Base-by-base conservation (phyloP, 441 rosid genomes). In the Populus hybrid region DNA sequence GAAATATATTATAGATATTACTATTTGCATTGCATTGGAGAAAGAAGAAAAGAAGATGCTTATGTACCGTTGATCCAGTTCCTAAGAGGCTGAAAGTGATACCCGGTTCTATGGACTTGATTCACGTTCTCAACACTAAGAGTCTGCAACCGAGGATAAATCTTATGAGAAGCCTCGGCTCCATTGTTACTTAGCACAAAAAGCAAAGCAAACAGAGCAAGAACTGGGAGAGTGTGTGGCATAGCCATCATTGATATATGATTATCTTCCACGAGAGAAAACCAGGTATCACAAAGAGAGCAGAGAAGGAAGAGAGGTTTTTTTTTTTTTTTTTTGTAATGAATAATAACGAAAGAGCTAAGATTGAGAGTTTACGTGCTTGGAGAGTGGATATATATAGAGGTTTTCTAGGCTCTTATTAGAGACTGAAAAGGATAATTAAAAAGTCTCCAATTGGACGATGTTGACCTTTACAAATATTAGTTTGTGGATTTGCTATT, bases 41-140 rank as follows among this genome's bases (percentile, higher is more conserved):
- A 26, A 26, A 26, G 28, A 26, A 26, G 28, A 26, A 26, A 26
- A 26, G 28, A 26, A 30, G 32, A 30, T 10, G 69, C 10, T 8
- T 74, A 40, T 5, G 40, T 86, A 92, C 96, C 97, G 59, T 91
- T 94, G 76, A 92, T 91, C 97, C 98, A 94, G 75, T 94, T 81
- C 84, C 16, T 83, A 2, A 90, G 93, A 77, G 98, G 98, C 79
- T 91, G 96, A 74, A 92, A 94, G 68, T 94, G 98, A 76, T 73
- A 92, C 10, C 75, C 90, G 14, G 94, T 84, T 38, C 82, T 57
- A 32, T 79, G 79, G 40, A 46, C 7, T 42, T 77, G 68, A 24
- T 64, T 73, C 20, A 72, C 84, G 16, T 50, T 23, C 6, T 5
- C 38, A 20, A 70, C 77, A 1, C 8, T 0, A 3, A 28, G 42